A percentile compares a stretch with the other conserved stretches of the same genome.
Conservation (phyloP, 306 rosid species). For the Lotus japonicus region DNA sequence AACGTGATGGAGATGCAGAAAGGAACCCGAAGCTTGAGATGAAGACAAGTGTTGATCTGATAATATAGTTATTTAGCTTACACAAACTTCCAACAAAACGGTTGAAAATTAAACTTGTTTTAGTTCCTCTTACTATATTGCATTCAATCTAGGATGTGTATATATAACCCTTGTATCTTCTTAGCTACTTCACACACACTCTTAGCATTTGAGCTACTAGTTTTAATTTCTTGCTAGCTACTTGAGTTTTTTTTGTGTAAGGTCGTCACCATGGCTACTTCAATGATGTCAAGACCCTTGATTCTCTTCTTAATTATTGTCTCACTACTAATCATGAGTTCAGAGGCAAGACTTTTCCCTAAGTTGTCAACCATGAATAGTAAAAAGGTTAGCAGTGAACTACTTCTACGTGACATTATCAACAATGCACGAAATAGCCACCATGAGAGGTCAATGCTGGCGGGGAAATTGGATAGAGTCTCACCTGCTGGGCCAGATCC, state of each 20-base stretch:
- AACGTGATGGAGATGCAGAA: no score
- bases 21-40: no score
- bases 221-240: background rate
- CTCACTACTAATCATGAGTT: constrained; percentile 24
- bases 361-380: constrained; percentile 1
- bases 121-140: background rate
- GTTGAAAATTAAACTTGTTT: background rate
- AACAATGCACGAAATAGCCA: background rate
- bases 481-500: no score
- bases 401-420: constrained; percentile 19
- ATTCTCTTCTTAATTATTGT: constrained; percentile 15
- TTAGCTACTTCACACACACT: background rate
- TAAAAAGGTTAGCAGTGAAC: constrained; percentile 22
- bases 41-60: no score
- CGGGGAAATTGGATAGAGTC: constrained; percentile 15
- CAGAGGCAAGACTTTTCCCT: constrained; percentile 29
- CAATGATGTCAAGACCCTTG: constrained; percentile 24
- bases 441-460: constrained; percentile 27
- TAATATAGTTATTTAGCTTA: background rate
- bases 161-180: constrained; percentile 24
- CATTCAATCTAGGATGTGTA: background rate
- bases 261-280: constrained; percentile 32
- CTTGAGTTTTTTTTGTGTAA: background rate
- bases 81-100: no score
- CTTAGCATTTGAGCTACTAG: background rate